These are phyloP conservation scores for Capsella bursapastoris DNA, from an alignment of 345 rosid genomes.

Conservation along the genomic window DNA sequence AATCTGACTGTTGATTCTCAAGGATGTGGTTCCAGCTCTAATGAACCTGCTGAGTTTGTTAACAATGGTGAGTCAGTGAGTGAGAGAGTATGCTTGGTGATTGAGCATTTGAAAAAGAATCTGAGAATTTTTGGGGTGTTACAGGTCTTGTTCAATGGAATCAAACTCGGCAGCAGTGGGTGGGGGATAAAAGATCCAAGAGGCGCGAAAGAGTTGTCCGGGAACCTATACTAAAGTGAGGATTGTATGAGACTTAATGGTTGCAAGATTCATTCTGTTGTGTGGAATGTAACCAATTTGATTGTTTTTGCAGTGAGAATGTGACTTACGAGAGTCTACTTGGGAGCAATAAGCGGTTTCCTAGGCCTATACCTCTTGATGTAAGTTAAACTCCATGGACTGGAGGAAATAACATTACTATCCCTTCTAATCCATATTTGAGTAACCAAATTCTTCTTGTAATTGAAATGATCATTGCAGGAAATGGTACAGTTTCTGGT, in stretches of 20 bases:
- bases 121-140: background rate
- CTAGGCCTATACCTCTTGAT: slow-evolving; percentile 66
- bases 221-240: slow-evolving; percentile 67
- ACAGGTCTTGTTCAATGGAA: slow-evolving; percentile 77
- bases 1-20: slow-evolving; percentile 49
- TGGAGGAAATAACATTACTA: background rate
- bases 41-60: slow-evolving; percentile 56
- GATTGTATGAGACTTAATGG: background rate
- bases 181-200: slow-evolving; percentile 54
- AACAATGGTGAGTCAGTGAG: slow-evolving; percentile 62
- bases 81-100: background rate
- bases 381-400: slow-evolving; percentile 45
- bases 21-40: slow-evolving; percentile 46
- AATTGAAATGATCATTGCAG: slow-evolving; percentile 43
- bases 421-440: background rate
- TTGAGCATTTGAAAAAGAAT: background rate
- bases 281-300: background rate
- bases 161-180: slow-evolving; percentile 74
- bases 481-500: slow-evolving; percentile 91
- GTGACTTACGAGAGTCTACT: slow-evolving; percentile 74
- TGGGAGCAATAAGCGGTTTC: slow-evolving; percentile 80
- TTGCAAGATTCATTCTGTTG: background rate
- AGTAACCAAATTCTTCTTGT: background rate
- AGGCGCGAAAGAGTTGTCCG: slow-evolving; percentile 40
- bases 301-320: slow-evolving; percentile 61